Evolutionary conservation across 495 filamentous ascomycete genomes (phyloP).

Genomic region (Podospora appendiculata): DNA sequence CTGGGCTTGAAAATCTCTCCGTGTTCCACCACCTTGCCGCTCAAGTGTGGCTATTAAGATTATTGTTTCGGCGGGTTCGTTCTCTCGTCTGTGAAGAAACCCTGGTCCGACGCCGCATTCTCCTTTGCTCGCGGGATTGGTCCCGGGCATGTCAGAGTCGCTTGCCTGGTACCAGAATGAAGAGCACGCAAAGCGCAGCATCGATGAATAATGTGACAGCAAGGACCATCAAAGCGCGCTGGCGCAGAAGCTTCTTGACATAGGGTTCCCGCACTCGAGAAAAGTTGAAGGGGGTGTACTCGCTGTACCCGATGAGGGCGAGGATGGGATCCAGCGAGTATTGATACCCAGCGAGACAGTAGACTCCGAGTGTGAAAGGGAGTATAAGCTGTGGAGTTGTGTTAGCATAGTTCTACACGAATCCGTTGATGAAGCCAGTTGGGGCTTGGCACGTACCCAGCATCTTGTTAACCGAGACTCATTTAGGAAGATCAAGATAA

Average conservation of each 20-base stretch:
- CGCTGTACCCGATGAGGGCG: slow-evolving; percentile 80
- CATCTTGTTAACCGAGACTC: slow-evolving; percentile 63
- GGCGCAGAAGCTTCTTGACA: slow-evolving; percentile 71
- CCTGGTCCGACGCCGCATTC: no score
- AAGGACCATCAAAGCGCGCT: slow-evolving; percentile 71
- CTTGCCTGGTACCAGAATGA: slow-evolving; percentile 89
- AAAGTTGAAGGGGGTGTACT: slow-evolving; percentile 92
- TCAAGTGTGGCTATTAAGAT: no score
- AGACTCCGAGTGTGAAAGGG: slow-evolving; percentile 87
- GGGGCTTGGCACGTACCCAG: slow-evolving; percentile 55
- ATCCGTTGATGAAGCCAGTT: neutral
- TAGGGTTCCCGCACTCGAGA: slow-evolving; percentile 80
- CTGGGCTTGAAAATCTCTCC: no score
- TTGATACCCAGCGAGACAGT: slow-evolving; percentile 82
- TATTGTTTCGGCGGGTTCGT: no score
- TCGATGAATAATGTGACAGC: slow-evolving; percentile 65
- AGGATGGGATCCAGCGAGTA: slow-evolving; percentile 90
- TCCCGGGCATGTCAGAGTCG: no score
- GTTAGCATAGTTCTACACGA: slow-evolving; percentile 13
- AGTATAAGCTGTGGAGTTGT: slow-evolving; percentile 60
- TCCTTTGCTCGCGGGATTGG: no score
- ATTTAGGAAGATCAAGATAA: slow-evolving; percentile 85
- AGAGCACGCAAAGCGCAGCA: slow-evolving; percentile 68
- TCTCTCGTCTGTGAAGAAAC: no score
- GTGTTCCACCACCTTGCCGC: no score